Conservation (phyloP, 306 rosid genomes). For the Chamaecrista fasciculata region DNA sequence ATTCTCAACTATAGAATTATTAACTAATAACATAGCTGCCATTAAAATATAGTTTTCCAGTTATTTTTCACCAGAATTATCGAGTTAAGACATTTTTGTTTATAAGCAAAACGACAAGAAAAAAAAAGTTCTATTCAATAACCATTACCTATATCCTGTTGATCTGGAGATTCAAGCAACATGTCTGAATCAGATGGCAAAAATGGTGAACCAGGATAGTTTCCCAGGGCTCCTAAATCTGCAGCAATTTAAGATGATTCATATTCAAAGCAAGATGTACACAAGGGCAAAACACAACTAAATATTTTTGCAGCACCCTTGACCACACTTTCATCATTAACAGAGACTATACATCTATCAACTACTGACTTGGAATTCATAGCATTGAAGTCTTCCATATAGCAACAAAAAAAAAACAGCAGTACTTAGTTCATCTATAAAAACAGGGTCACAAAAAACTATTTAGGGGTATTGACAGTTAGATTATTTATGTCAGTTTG, state of each 20-base stretch:
- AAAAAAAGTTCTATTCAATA: neutral
- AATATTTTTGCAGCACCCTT: neutral
- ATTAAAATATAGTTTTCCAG: slow-evolving; percentile 6
- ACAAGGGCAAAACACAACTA: neutral
- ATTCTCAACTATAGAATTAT: neutral
- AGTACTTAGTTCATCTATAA: no score
- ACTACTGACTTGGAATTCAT: neutral
- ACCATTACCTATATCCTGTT: slow-evolving; percentile 82
- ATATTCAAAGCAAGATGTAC: neutral
- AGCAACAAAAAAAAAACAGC: no score
- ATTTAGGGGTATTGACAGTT: no score
- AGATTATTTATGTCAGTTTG: no score
- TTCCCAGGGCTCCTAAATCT: slow-evolving; percentile 95
- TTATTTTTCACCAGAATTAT: slow-evolving; percentile 4
- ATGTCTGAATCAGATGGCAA: slow-evolving; percentile 91
- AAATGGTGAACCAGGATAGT: slow-evolving; percentile 93
- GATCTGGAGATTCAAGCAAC: slow-evolving; percentile 89
- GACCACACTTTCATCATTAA: neutral
- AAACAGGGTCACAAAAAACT: no score
- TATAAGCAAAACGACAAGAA: neutral
- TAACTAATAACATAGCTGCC: neutral
- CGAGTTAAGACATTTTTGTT: neutral
- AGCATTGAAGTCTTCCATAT: slow-evolving; percentile 1
- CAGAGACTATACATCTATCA: slow-evolving; percentile 1
- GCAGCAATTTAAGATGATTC: slow-evolving; percentile 36